These are phyloP conservation scores for Triticum timopheevii DNA, from an alignment of 176 grass and related monocot species.

Conservation along the genomic window DNA sequence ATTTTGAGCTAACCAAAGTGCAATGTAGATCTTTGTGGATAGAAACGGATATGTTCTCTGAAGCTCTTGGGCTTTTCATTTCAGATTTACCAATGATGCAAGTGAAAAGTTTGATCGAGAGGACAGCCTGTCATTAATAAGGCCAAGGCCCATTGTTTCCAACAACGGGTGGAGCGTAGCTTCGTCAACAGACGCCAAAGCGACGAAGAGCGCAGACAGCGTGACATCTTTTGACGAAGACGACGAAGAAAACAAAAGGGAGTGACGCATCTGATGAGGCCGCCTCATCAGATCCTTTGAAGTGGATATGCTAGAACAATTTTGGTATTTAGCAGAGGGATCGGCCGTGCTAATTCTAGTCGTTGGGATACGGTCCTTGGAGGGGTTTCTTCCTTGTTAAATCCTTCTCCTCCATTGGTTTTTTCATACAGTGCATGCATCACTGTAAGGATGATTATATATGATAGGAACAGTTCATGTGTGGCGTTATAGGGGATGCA, in stretches of 20 bases:
- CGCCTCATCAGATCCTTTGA: background rate
- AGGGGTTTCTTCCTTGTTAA: constrained; percentile 12
- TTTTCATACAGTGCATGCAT: constrained; percentile 10
- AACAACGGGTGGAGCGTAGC: constrained; percentile 57
- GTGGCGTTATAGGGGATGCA: background rate
- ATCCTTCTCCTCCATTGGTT: constrained; percentile 14
- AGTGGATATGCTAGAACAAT: constrained; percentile 11
- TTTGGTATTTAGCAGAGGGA: constrained; percentile 47
- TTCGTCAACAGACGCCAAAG: constrained; percentile 53
- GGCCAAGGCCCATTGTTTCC: constrained; percentile 65
- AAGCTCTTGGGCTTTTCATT: constrained; percentile 19
- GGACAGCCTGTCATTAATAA: constrained; percentile 82
- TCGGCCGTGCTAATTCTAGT: constrained; percentile 14
- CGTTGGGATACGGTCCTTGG: constrained; percentile 21
- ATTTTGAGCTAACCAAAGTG: constrained; percentile 16
- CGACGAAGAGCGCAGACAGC: constrained; percentile 23
- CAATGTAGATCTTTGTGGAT: background rate
- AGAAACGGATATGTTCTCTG: constrained; percentile 12
- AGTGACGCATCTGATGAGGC: constrained; percentile 34
- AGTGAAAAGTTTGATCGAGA: constrained; percentile 81
- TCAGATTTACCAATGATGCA: constrained; percentile 73
- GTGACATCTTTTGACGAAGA: constrained; percentile 49
- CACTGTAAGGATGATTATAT: constrained; percentile 17
- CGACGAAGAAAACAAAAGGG: constrained; percentile 90
- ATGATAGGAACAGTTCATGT: constrained; percentile 32